Evolutionary conservation across 441 rosid genomes (phyloP).

Genomic region (Populus hybrid): DNA sequence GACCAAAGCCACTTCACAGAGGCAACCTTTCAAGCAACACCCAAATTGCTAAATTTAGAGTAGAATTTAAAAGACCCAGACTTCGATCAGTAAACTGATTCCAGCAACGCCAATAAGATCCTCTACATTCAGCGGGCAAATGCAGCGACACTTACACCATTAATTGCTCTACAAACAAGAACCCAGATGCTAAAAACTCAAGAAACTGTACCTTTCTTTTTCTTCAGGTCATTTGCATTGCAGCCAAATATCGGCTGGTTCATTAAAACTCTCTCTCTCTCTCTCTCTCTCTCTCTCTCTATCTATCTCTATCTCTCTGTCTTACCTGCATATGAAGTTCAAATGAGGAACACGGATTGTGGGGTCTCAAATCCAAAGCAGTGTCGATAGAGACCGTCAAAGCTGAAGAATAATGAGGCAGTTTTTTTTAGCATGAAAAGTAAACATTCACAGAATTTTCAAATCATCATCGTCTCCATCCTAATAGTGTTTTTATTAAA

Average conservation of each 20-base stretch:
- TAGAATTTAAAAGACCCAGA: neutral
- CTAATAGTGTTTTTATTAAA: neutral
- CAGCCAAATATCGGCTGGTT: constrained; percentile 1
- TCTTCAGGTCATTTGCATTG: neutral
- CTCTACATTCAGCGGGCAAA: neutral
- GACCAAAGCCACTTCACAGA: constrained; percentile 16
- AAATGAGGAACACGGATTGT: constrained; percentile 35
- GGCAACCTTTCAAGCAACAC: constrained; percentile 7
- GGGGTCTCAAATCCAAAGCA: constrained; percentile 30
- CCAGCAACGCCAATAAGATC: neutral
- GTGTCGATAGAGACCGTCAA: constrained; percentile 17
- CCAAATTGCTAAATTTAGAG: constrained; percentile 5
- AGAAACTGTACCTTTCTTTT: constrained; percentile 11
- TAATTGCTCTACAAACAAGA: neutral
- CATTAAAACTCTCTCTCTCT: neutral
- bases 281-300: neutral
- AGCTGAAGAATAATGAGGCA: neutral
- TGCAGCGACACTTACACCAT: constrained; percentile 2
- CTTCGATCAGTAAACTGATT: neutral
- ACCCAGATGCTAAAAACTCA: neutral
- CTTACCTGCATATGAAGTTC: constrained; percentile 1
- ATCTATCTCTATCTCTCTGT: neutral
- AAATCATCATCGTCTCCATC: constrained; percentile 1
- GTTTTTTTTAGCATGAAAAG: neutral
- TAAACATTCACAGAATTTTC: neutral